Conservation (phyloP, 208 protist genomes). For the Crithidia fasciculata region DNA sequence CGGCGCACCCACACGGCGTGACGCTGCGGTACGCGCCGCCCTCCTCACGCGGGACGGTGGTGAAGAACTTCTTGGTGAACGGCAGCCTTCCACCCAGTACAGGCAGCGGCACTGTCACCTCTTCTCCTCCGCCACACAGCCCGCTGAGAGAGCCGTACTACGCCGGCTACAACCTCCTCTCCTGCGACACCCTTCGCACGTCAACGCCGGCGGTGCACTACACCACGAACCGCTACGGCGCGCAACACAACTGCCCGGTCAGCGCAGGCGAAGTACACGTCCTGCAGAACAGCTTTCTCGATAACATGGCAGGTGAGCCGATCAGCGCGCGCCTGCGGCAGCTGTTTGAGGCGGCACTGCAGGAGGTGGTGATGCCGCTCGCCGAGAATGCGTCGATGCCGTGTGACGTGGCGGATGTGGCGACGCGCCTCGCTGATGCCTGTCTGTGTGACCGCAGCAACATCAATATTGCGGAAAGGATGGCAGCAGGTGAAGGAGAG, state of each 20-base stretch:
- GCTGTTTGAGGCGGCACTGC: slow-evolving; percentile 35
- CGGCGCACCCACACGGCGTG: slow-evolving; percentile 17
- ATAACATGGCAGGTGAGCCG: slow-evolving; percentile 60
- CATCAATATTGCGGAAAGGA: slow-evolving; percentile 41
- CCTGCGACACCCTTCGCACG: slow-evolving; percentile 30
- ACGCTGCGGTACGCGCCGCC: slow-evolving; percentile 43
- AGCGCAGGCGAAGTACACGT: slow-evolving; percentile 44
- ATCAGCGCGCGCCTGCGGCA: slow-evolving; percentile 40
- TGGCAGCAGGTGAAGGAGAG: background rate
- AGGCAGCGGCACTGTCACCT: background rate
- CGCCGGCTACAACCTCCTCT: slow-evolving; percentile 66
- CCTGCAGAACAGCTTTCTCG: slow-evolving; percentile 63
- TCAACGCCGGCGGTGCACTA: slow-evolving; percentile 32
- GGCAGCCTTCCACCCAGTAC: slow-evolving; percentile 29
- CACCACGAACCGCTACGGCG: slow-evolving; percentile 58
- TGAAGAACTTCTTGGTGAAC: slow-evolving; percentile 43
- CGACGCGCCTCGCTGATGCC: slow-evolving; percentile 34
- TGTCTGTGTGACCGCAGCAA: slow-evolving; percentile 49
- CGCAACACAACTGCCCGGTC: slow-evolving; percentile 25
- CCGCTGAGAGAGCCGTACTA: slow-evolving; percentile 52
- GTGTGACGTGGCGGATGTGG: slow-evolving; percentile 26
- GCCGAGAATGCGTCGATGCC: background rate
- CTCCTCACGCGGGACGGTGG: slow-evolving; percentile 48
- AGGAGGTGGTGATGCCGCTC: slow-evolving; percentile 16
- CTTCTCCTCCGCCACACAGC: background rate